These are phyloP conservation scores for Colletotrichum sublineola DNA, from an alignment of 2,329 filamentous ascomycete species.

Conservation along the genomic window DNA sequence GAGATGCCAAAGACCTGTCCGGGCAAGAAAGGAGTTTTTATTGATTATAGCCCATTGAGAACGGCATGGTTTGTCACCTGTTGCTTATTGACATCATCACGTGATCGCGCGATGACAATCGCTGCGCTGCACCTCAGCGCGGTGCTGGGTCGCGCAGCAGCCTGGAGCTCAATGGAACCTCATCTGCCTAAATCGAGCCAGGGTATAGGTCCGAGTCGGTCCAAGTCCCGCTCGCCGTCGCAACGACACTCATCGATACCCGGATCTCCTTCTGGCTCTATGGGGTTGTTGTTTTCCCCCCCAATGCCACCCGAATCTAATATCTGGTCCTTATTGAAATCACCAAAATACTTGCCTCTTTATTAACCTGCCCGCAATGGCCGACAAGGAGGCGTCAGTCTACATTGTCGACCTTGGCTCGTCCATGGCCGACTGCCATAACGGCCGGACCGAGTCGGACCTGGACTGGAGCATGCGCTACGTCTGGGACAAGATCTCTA, in stretches of 20 bases:
- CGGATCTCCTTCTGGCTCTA: not conserved
- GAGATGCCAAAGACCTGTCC: not conserved
- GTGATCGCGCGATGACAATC: conserved; percentile 41
- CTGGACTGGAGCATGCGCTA: conserved; percentile 92
- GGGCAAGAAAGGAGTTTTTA: not conserved
- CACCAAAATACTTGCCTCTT: not conserved
- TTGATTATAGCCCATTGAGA: not conserved
- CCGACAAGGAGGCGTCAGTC: conserved; percentile 91
- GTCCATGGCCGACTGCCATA: conserved; percentile 82
- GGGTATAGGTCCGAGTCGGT: conserved; percentile 16
- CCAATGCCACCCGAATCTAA: not conserved
- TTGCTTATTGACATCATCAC: conserved; percentile 31
- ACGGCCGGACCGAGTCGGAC: conserved; percentile 81
- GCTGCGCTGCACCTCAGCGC: conserved; percentile 8
- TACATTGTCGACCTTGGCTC: conserved; percentile 91
- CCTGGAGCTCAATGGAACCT: conserved; percentile 39
- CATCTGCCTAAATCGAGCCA: conserved; percentile 40
- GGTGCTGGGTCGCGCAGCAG: conserved; percentile 33
- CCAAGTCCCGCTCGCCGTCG: conserved; percentile 15
- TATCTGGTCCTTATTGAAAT: not conserved
- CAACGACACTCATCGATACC: conserved; percentile 20
- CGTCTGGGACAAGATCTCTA: conserved; percentile 90
- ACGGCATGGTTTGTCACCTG: not conserved
- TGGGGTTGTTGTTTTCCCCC: not conserved
- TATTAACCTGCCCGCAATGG: conserved; percentile 68